Conservation (phyloP, 768 basidiomycete species). For the Rhodocollybia butyracea region DNA sequence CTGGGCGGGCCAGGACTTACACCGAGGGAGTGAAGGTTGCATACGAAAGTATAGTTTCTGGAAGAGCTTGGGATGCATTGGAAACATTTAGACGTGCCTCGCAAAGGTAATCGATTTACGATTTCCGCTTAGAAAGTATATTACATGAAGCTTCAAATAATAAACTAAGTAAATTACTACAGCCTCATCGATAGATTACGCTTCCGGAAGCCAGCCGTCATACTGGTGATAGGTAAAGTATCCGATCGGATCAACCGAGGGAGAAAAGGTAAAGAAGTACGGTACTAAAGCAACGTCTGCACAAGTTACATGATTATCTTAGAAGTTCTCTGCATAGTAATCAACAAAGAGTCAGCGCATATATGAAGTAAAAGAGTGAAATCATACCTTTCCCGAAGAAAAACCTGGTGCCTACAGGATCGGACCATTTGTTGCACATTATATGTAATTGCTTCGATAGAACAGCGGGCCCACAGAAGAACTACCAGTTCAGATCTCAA, state of each 20-base stretch:
- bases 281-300: too few relatives aligned
- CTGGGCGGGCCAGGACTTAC: conserved; percentile 69
- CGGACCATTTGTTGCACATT: conserved; percentile 85
- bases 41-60: conserved; percentile 53
- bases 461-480: conserved; percentile 84
- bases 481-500: conserved; percentile 37
- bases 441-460: conserved; percentile 70
- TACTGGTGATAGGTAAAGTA: too few relatives aligned
- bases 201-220: too few relatives aligned
- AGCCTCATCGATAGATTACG: too few relatives aligned
- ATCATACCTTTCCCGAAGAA: conserved; percentile 84
- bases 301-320: too few relatives aligned
- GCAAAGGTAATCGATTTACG: too few relatives aligned
- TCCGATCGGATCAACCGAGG: too few relatives aligned
- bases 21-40: conserved; percentile 72
- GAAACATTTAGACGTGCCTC: conserved; percentile 39
- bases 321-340: conserved; percentile 31
- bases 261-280: too few relatives aligned
- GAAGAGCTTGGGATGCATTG: conserved; percentile 57
- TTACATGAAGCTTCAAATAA: too few relatives aligned
- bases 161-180: too few relatives aligned
- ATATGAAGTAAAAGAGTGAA: not conserved
- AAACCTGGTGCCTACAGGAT: conserved; percentile 75
- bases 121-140: too few relatives aligned
- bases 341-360: not conserved